Conservation (phyloP, 192 early-diverging fungal genomes). For the Mortierella alpina region DNA sequence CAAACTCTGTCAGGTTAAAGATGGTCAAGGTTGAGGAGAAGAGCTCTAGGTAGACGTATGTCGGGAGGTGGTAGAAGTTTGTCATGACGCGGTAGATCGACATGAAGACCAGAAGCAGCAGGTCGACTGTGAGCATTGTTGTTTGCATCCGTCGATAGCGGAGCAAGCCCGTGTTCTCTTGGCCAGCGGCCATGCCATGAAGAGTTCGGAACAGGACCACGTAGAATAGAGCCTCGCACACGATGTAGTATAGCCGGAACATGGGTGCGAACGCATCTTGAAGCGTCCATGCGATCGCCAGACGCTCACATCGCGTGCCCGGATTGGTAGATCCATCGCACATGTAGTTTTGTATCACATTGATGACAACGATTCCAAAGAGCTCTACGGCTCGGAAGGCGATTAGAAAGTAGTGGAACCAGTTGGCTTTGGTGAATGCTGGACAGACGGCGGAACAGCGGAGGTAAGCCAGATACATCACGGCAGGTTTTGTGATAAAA, state of each 20-base stretch:
- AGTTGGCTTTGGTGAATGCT: constrained; percentile 22
- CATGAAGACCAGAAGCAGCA: constrained; percentile 46
- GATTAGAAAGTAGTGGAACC: constrained; percentile 43
- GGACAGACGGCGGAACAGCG: constrained; percentile 45
- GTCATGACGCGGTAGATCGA: constrained; percentile 45
- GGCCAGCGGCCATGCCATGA: constrained; percentile 26
- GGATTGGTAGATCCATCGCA: constrained; percentile 38
- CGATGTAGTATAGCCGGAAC: constrained; percentile 50
- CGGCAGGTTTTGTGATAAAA: constrained; percentile 47
- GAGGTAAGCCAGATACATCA: constrained; percentile 55
- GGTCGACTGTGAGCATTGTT: constrained; percentile 41
- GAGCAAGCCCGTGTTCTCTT: constrained; percentile 23
- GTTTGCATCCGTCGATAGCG: constrained; percentile 52
- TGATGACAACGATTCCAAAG: constrained; percentile 38
- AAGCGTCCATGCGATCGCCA: constrained; percentile 38
- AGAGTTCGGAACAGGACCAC: constrained; percentile 42
- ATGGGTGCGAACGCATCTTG: constrained; percentile 46
- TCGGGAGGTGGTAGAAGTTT: constrained; percentile 40
- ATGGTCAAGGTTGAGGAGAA: constrained; percentile 51
- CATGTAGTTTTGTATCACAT: constrained; percentile 39
- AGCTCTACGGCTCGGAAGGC: constrained; percentile 36
- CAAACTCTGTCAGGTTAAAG: constrained; percentile 53
- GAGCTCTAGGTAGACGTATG: constrained; percentile 49
- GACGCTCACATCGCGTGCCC: constrained; percentile 24
- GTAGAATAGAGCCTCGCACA: constrained; percentile 52